These are phyloP conservation scores for Magnolia sinica DNA, from an alignment of 164 flowering plant genomes.

Conservation along the genomic window DNA sequence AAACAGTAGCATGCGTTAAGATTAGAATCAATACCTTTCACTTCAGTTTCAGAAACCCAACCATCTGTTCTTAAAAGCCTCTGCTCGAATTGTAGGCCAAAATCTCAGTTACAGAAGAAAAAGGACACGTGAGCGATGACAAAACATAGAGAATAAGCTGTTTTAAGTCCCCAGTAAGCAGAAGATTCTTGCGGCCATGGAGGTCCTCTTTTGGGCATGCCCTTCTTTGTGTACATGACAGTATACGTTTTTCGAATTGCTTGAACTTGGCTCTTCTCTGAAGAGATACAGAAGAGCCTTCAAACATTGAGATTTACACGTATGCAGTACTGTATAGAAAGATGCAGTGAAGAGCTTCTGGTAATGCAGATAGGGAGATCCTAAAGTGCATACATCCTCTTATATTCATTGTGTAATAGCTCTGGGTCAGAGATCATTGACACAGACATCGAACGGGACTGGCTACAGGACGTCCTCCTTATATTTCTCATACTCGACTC, in stretches of 20 bases:
- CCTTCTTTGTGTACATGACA: background rate
- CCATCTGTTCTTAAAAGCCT: background rate
- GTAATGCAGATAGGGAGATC: background rate
- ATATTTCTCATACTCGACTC: conserved; percentile 66
- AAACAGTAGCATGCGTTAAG: background rate
- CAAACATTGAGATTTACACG: background rate
- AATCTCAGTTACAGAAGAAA: background rate
- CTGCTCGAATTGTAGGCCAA: background rate
- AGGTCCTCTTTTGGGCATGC: background rate
- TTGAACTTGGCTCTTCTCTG: background rate
- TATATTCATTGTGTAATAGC: conserved; percentile 52
- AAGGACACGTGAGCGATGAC: background rate
- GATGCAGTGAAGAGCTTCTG: background rate
- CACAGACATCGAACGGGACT: conserved; percentile 56
- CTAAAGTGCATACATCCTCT: conserved; percentile 82
- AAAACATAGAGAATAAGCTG: background rate
- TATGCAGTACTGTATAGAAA: background rate
- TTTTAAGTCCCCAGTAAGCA: background rate
- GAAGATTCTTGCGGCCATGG: background rate
- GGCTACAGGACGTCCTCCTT: conserved; percentile 45
- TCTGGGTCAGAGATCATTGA: conserved; percentile 68
- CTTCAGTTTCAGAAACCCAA: background rate
- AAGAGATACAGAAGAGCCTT: background rate
- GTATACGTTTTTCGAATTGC: background rate
- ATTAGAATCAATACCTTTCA: background rate